Evolutionary conservation across 2,329 filamentous ascomycete species (phyloP), one percentile per base, ranked within the genome.

Genomic region (Colletotrichum navitas): DNA sequence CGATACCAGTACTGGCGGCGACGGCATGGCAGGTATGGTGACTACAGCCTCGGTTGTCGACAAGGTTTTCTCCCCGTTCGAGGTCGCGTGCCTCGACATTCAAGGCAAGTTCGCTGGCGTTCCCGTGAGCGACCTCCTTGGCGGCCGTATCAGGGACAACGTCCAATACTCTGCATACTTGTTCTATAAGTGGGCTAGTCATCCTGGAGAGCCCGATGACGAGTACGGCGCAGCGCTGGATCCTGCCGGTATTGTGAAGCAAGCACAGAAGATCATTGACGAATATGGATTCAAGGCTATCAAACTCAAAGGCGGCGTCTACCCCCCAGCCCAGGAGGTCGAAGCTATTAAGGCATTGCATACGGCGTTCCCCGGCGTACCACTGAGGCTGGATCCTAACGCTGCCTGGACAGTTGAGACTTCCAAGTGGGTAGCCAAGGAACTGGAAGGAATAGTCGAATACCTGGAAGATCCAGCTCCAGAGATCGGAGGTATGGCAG

Each of bases 21-120:
- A 91, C 76, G 94, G 92, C 66, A 81, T 94, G 55, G 85, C 88
- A 0, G 80, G 77, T 39, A 81, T 84, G 81, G 82, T 84, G 14
- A 84, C 81, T 3, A 83, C 81, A 0, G 82, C 82, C 0, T 83
- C 80, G 2, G 79, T 80, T 0, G 73, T 76, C 6, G 82, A 84
- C 47, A 84, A 84, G 56, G 79, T 84, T 62, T 84, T 83, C 47
- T 83, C 81, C 0, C 82, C 82, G 0, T 83, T 84, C 11, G 81
- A 83, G 56, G 82, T 83, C n/a, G 81, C 81, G 0, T 83, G 81
- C 60, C 79, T 84, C 18, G 82, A 83, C 59, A 78, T 83, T 0
- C 82, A 84, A 60, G 82, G 81, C 24, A 84, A 84, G 56, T 58
- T 83, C 1, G 77, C 80, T 1, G 81, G 82, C 1, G 64, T 83